Percentiles rank a stretch among this genome's conserved stretches.
Evolutionary conservation across 2,329 filamentous ascomycete genomes (phyloP).

Genomic region (Xylaria sp.): DNA sequence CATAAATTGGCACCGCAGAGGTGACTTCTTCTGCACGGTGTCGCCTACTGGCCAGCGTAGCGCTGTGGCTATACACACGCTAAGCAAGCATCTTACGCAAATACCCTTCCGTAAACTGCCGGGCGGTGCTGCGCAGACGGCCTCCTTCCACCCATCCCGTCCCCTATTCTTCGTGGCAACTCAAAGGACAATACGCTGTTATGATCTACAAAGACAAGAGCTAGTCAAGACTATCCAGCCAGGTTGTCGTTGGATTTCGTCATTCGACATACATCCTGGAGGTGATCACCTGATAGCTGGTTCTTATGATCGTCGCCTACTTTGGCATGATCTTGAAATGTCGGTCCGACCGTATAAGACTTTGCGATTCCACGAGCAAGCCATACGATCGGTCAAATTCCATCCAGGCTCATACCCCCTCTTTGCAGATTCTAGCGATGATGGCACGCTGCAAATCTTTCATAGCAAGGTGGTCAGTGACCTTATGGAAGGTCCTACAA

Average conservation of each 20-base stretch:
- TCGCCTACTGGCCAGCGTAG: constrained; percentile 81
- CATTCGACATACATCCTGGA: constrained; percentile 90
- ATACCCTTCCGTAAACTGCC: constrained; percentile 86
- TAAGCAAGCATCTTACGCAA: constrained; percentile 94
- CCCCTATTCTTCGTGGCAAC: constrained; percentile 97
- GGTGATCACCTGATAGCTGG: constrained; percentile 95
- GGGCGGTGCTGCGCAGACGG: constrained; percentile 79
- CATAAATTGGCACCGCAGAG: constrained; percentile 91
- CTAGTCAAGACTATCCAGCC: constrained; percentile 94
- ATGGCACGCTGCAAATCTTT: constrained; percentile 95
- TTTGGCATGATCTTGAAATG: constrained; percentile 98
- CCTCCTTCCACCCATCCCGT: constrained; percentile 92
- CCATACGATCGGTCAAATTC: constrained; percentile 88
- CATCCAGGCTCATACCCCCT: constrained; percentile 79
- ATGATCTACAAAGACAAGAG: constrained; percentile 91
- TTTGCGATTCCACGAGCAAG: constrained; percentile 91
- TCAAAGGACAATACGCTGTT: constrained; percentile 90
- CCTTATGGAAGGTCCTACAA: constrained; percentile 94
- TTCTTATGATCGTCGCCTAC: constrained; percentile 89
- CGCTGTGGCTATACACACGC: constrained; percentile 92
- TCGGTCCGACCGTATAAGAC: constrained; percentile 94
- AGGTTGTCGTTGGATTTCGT: constrained; percentile 92
- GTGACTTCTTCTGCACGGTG: constrained; percentile 94
- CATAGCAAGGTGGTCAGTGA: constrained; percentile 96
- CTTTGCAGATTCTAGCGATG: constrained; percentile 95